Percentiles rank a stretch among this genome's conserved stretches.
phyloP scores from a whole-genome alignment of 495 filamentous ascomycete species.

The Penicillium silybi region DNA sequence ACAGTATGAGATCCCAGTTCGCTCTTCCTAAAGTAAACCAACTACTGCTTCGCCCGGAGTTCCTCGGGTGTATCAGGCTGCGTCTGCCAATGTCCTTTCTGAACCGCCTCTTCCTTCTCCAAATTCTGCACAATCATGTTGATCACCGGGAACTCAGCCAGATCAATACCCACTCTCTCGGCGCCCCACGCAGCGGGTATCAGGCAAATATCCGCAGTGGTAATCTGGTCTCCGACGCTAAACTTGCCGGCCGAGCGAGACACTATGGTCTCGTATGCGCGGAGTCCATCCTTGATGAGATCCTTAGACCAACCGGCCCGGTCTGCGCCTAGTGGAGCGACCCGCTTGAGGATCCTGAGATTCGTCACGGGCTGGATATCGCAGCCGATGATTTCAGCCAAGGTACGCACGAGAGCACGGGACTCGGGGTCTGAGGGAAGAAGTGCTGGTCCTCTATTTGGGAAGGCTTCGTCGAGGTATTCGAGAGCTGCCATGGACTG shows the following conservation, averaged over 20 bases:
- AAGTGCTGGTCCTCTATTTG: conserved; percentile 21
- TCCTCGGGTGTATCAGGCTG: conserved; percentile 49
- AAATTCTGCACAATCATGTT: conserved; percentile 33
- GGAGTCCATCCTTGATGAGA: conserved; percentile 41
- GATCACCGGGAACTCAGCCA: conserved; percentile 36
- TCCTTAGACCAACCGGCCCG: conserved; percentile 34
- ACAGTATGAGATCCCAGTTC: not conserved
- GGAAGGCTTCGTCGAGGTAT: conserved; percentile 49
- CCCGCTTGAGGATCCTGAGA: conserved; percentile 39
- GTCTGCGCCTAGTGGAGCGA: conserved; percentile 36
- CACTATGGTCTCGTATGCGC: conserved; percentile 43
- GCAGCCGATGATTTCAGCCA: conserved; percentile 44
- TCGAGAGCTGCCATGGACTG: conserved; percentile 53
- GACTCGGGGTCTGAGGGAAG: conserved; percentile 33
- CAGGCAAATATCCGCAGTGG: conserved; percentile 51
- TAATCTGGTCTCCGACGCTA: conserved; percentile 48
- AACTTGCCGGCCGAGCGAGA: conserved; percentile 36
- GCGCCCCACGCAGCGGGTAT: conserved; percentile 50
- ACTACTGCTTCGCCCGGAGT: conserved; percentile 25
- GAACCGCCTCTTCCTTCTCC: conserved; percentile 35
- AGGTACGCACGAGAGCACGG: conserved; percentile 39
- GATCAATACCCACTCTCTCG: conserved; percentile 44
- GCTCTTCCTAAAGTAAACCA: not conserved
- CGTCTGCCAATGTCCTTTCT: conserved; percentile 41
- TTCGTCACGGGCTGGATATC: conserved; percentile 53